phyloP scores from a whole-genome alignment of 192 early-diverging fungal species.

The Radiomyces spectabilis region DNA sequence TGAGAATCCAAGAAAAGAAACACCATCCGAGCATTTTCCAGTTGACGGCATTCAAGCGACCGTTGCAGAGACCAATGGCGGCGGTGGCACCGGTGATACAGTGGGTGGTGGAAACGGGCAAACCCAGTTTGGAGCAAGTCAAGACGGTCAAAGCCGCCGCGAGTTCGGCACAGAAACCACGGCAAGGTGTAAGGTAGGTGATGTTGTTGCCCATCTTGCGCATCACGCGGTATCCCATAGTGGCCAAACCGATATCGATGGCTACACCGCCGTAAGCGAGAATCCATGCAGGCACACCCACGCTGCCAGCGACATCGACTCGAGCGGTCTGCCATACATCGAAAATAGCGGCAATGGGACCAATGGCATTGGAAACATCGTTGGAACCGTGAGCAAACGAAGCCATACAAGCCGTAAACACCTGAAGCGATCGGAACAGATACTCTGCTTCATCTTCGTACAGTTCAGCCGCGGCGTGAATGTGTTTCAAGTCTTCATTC shows the following conservation, averaged over 20 bases:
- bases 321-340: slow-evolving; percentile 52
- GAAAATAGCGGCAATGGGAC: slow-evolving; percentile 71
- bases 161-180: slow-evolving; percentile 75
- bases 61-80: slow-evolving; percentile 66
- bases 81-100: slow-evolving; percentile 76
- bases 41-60: slow-evolving; percentile 56
- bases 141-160: slow-evolving; percentile 72
- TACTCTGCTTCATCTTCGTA: slow-evolving; percentile 72
- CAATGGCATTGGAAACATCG: slow-evolving; percentile 82
- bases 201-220: slow-evolving; percentile 77
- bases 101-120: slow-evolving; percentile 81
- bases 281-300: slow-evolving; percentile 67
- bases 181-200: slow-evolving; percentile 72
- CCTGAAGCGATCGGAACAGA: slow-evolving; percentile 76
- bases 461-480: slow-evolving; percentile 58
- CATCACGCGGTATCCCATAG: slow-evolving; percentile 77
- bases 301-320: slow-evolving; percentile 42
- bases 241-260: slow-evolving; percentile 69
- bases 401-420: slow-evolving; percentile 72
- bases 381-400: slow-evolving; percentile 84
- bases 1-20: slow-evolving; percentile 68
- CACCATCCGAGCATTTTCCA: slow-evolving; percentile 62
- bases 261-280: slow-evolving; percentile 63
- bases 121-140: slow-evolving; percentile 67
- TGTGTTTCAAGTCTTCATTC: slow-evolving; percentile 32